These are phyloP conservation scores for Septoria linicola DNA, from an alignment of 2,329 filamentous ascomycete genomes.

Conservation along the genomic window DNA sequence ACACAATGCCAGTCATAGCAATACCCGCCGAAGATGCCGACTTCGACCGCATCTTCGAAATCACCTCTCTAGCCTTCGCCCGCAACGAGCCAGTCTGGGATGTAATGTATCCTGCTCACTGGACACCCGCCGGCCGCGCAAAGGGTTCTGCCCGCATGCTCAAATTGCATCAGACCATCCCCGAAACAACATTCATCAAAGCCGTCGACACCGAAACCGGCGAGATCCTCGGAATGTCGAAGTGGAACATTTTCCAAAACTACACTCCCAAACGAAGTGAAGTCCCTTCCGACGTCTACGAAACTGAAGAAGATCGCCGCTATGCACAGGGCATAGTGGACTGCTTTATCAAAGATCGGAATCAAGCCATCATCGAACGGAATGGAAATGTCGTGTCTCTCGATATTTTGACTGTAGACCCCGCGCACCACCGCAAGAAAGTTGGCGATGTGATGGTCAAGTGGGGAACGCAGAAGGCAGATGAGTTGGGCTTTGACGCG, in stretches of 20 bases:
- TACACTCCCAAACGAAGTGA: not conserved
- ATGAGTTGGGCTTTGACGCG: conserved; percentile 31
- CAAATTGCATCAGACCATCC: conserved; percentile 24
- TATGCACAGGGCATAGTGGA: conserved; percentile 27
- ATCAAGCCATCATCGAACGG: conserved; percentile 26
- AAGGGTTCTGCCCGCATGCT: conserved; percentile 30
- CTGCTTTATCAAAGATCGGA: conserved; percentile 27
- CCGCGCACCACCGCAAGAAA: conserved; percentile 31
- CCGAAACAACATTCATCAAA: conserved; percentile 32
- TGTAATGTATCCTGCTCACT: conserved; percentile 31
- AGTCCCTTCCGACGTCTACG: conserved; percentile 24
- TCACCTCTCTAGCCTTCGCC: conserved; percentile 32
- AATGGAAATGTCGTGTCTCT: conserved; percentile 33
- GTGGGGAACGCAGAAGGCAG: conserved; percentile 35
- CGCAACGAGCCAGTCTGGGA: conserved; percentile 34
- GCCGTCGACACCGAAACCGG: conserved; percentile 31
- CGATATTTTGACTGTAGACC: conserved; percentile 35
- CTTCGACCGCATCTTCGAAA: conserved; percentile 35
- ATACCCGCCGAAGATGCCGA: conserved; percentile 32
- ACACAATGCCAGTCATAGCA: conserved; percentile 7
- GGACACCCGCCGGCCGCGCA: conserved; percentile 28
- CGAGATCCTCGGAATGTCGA: conserved; percentile 36
- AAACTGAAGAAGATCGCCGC: conserved; percentile 23
- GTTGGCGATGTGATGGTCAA: conserved; percentile 32
- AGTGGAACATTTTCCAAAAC: conserved; percentile 34